Percentiles rank a stretch among this genome's conserved stretches.
Conservation (phyloP, 2,329 filamentous ascomycete species). For the Pseudocercospora ulei region DNA sequence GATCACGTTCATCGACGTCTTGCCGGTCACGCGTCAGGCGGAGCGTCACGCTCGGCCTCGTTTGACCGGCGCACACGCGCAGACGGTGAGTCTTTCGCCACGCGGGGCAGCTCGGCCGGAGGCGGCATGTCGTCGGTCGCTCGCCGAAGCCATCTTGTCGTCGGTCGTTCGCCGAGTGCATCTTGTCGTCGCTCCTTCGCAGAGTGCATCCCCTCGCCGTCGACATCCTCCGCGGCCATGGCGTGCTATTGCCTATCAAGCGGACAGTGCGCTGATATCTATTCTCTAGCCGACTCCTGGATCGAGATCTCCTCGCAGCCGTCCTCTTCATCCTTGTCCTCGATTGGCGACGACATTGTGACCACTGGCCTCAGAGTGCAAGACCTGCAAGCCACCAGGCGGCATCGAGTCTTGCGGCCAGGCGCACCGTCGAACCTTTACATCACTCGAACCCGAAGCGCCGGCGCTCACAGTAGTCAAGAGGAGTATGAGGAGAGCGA, state of each 20-base stretch:
- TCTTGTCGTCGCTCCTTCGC: slow-evolving; percentile 1
- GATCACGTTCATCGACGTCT: slow-evolving; percentile 20
- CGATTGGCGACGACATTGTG: slow-evolving; percentile 73
- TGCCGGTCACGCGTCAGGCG: slow-evolving; percentile 24
- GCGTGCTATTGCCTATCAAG: slow-evolving; percentile 20
- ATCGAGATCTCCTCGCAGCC: slow-evolving; percentile 87
- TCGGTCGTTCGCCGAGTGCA: not conserved
- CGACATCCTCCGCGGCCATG: slow-evolving; percentile 14
- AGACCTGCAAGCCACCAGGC: slow-evolving; percentile 52
- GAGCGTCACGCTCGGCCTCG: slow-evolving; percentile 29
- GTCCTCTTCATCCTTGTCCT: slow-evolving; percentile 86
- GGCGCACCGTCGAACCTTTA: slow-evolving; percentile 37
- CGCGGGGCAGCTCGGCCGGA: not conserved
- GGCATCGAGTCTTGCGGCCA: slow-evolving; percentile 42
- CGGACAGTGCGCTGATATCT: slow-evolving; percentile 28
- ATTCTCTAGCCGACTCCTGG: slow-evolving; percentile 66
- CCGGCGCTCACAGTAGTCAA: slow-evolving; percentile 59
- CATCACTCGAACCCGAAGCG: slow-evolving; percentile 40
- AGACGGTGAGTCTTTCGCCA: slow-evolving; percentile 26
- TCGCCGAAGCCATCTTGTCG: slow-evolving; percentile 8
- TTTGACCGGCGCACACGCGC: slow-evolving; percentile 28
- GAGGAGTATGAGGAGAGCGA: slow-evolving; percentile 93
- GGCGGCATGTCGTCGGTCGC: slow-evolving; percentile 1
- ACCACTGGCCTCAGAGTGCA: slow-evolving; percentile 77
- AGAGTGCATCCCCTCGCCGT: not conserved